phyloP scores from a whole-genome alignment of 352 stramenopile species.

The Phytophthora citricola region DNA sequence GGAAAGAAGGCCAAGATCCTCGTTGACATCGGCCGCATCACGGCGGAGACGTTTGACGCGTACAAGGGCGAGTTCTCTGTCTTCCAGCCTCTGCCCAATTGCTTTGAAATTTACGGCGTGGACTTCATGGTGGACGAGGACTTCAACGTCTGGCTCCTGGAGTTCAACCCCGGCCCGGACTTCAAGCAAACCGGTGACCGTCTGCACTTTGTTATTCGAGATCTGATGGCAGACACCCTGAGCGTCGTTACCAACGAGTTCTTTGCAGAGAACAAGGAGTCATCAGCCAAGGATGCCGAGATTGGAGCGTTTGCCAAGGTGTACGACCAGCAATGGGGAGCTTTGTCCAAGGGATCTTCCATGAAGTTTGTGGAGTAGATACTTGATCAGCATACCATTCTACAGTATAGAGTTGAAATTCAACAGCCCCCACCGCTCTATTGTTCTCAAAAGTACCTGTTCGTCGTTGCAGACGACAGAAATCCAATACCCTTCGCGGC shows the following conservation, averaged over 20 bases:
- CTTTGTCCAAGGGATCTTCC: constrained; percentile 52
- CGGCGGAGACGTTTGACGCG: constrained; percentile 65
- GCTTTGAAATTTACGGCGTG: constrained; percentile 80
- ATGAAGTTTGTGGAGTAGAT: constrained; percentile 64
- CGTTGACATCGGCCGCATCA: constrained; percentile 64
- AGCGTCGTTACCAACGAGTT: constrained; percentile 63
- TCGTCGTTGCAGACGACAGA: constrained; percentile 72
- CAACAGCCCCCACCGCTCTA: constrained; percentile 7
- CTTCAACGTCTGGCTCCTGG: constrained; percentile 73
- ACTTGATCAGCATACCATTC: constrained; percentile 8
- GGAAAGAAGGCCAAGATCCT: constrained; percentile 65
- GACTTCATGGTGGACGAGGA: constrained; percentile 81
- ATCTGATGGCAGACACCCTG: constrained; percentile 68
- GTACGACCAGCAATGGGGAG: constrained; percentile 65
- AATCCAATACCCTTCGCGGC: constrained; percentile 87
- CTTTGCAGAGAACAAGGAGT: constrained; percentile 38
- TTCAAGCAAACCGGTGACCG: constrained; percentile 78
- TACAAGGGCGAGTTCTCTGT: constrained; percentile 82
- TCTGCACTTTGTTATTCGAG: constrained; percentile 66
- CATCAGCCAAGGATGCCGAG: constrained; percentile 19
- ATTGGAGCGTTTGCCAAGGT: constrained; percentile 58
- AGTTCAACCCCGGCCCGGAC: constrained; percentile 80
- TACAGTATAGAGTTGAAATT: constrained; percentile 33
- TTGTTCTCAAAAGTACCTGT: constrained; percentile 71
- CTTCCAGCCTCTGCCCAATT: constrained; percentile 72